Conservation (phyloP, 2,329 filamentous ascomycete species). For the Aspergillus hortae region DNA sequence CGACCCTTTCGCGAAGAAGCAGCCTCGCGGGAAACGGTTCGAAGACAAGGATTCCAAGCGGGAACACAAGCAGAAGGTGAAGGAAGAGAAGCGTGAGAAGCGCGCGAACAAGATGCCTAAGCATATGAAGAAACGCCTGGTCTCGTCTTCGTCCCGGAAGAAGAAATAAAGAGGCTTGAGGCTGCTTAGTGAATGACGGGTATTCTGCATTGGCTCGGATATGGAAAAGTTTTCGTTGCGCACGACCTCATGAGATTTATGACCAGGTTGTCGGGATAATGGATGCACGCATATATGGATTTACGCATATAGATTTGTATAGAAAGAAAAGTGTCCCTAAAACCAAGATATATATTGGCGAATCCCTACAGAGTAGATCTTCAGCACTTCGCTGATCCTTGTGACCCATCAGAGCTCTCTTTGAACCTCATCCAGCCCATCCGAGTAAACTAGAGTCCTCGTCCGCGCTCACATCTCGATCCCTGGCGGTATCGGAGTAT, state of each 20-base stretch:
- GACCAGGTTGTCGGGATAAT: conserved; percentile 14
- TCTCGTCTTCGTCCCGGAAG: conserved; percentile 30
- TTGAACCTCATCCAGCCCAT: conserved; percentile 30
- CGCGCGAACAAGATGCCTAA: conserved; percentile 95
- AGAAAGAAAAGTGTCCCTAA: not conserved
- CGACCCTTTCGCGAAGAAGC: conserved; percentile 59
- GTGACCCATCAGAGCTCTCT: conserved; percentile 42
- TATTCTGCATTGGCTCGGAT: conserved; percentile 3
- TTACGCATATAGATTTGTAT: conserved; percentile 2
- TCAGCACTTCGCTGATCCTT: not conserved
- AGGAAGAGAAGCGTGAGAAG: conserved; percentile 93
- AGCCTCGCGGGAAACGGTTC: conserved; percentile 76
- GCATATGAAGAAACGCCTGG: conserved; percentile 72
- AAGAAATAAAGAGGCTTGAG: conserved; percentile 28
- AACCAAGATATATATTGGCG: not conserved
- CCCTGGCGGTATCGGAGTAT: conserved; percentile 25
- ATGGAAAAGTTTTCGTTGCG: conserved; percentile 14
- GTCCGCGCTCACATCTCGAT: conserved; percentile 29
- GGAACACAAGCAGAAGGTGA: conserved; percentile 83
- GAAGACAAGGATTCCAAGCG: conserved; percentile 90
- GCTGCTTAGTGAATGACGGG: conserved; percentile 1
- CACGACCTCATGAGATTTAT: conserved; percentile 28
- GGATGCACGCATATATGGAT: conserved; percentile 9
- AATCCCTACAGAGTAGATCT: not conserved
- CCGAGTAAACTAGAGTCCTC: not conserved